These are phyloP conservation scores for Citrus glauca DNA, from an alignment of 345 rosid species.

Conservation along the genomic window DNA sequence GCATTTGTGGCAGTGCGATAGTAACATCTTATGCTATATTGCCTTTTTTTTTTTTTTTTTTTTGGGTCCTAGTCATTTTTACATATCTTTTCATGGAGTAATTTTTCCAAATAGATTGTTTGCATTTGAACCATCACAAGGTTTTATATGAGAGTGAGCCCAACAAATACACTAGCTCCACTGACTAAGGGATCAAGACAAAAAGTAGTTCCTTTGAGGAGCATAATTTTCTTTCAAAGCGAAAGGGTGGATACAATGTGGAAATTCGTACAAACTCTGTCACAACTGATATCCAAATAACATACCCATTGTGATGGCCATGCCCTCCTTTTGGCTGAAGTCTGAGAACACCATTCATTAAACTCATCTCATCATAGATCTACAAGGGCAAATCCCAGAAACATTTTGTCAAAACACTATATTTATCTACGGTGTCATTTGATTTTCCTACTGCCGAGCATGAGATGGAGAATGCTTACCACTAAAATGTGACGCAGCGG, in stretches of 20 bases:
- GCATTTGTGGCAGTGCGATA: neutral
- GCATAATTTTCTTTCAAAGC: neutral
- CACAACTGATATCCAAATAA: neutral
- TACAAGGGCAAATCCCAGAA: constrained; percentile 25
- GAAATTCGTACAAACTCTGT: neutral
- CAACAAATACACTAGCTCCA: neutral
- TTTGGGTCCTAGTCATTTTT: neutral
- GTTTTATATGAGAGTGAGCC: too few relatives aligned
- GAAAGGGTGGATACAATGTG: neutral
- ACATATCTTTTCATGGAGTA: neutral
- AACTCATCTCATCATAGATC: constrained; percentile 85
- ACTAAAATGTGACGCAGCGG: constrained; percentile 81
- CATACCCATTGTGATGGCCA: constrained; percentile 90
- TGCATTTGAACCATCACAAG: neutral
- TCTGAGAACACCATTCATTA: constrained; percentile 87
- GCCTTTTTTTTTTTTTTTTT: neutral
- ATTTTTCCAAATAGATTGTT: neutral
- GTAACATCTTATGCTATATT: neutral
- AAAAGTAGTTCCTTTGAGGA: neutral
- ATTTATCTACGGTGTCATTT: neutral
- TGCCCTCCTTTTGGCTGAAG: constrained; percentile 87
- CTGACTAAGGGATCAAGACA: neutral
- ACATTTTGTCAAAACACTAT: neutral
- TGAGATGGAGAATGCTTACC: constrained; percentile 36
- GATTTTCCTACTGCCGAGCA: neutral